These are phyloP conservation scores for Talaromyces sp. DNA, from an alignment of 2,329 filamentous ascomycete species.

Conservation along the genomic window DNA sequence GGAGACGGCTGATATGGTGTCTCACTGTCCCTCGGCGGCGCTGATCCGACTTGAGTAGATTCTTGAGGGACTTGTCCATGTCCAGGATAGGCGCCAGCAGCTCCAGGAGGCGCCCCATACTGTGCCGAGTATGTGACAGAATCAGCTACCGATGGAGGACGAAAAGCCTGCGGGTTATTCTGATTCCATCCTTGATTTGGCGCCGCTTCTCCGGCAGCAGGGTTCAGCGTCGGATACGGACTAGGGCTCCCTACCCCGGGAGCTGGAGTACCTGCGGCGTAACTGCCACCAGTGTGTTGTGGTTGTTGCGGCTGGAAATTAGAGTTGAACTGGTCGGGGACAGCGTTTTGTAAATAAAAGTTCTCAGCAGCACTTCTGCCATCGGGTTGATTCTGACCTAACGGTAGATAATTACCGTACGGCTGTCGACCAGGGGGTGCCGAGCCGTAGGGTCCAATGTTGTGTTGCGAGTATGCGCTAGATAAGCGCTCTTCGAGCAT, in stretches of 20 bases:
- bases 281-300: conserved; percentile 19
- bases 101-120: conserved; percentile 12
- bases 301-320: conserved; percentile 42
- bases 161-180: conserved; percentile 12
- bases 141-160: conserved; percentile 15
- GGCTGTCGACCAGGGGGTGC: conserved; percentile 43
- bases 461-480: conserved; percentile 83
- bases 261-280: conserved; percentile 10
- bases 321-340: conserved; percentile 41
- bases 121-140: conserved; percentile 9
- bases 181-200: conserved; percentile 18
- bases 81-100: conserved; percentile 13
- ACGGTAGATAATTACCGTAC: conserved; percentile 63
- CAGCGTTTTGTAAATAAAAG: conserved; percentile 69
- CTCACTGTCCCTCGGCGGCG: conserved; percentile 5
- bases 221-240: conserved; percentile 14
- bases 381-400: conserved; percentile 51
- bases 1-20: conserved; percentile 8
- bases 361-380: conserved; percentile 59
- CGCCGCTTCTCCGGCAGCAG: conserved; percentile 8
- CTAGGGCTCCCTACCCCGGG: conserved; percentile 15
- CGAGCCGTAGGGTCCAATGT: conserved; percentile 54
- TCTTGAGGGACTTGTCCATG: conserved; percentile 14
- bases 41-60: conserved; percentile 7
- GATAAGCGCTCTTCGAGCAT: conserved; percentile 96